These are phyloP conservation scores for Rhypophila decipiens DNA, from an alignment of 495 filamentous ascomycete genomes.

Conservation along the genomic window DNA sequence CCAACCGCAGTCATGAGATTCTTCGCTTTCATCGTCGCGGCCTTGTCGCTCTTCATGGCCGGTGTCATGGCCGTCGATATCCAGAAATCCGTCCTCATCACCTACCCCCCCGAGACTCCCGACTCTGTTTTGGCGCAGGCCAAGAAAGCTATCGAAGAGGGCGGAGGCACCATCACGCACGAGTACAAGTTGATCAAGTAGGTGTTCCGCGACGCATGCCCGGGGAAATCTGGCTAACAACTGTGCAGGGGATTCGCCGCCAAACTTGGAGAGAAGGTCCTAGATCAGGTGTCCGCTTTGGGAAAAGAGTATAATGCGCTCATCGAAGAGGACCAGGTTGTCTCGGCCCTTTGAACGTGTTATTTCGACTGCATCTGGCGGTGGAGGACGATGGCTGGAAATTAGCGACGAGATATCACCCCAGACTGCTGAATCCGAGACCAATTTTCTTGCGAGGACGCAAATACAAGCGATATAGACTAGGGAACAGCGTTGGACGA, in stretches of 20 bases:
- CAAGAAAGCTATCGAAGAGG: conserved; percentile 60
- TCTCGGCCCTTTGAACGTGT: too few species aligned
- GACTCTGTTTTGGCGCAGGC: conserved; percentile 60
- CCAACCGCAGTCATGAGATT: conserved; percentile 51
- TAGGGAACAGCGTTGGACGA: too few species aligned
- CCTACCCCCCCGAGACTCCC: conserved; percentile 68
- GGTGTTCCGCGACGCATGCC: conserved; percentile 6
- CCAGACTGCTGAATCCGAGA: too few species aligned
- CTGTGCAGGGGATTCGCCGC: conserved; percentile 65
- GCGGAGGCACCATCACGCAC: conserved; percentile 55
- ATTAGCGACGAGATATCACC: too few species aligned
- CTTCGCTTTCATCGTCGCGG: conserved; percentile 44
- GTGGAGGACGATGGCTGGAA: too few species aligned
- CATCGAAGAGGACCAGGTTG: conserved; percentile 72
- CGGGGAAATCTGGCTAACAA: background rate
- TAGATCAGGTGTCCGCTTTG: conserved; percentile 62
- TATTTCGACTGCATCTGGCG: too few species aligned
- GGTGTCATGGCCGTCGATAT: conserved; percentile 48
- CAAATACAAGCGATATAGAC: too few species aligned
- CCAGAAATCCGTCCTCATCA: conserved; percentile 71
- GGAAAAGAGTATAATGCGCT: conserved; percentile 57
- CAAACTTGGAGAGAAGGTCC: conserved; percentile 58
- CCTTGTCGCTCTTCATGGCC: conserved; percentile 46
- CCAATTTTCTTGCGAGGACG: too few species aligned
- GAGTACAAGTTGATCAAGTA: conserved; percentile 55